Percentiles rank a stretch among this genome's conserved stretches.
phyloP scores from a whole-genome alignment of 2,329 filamentous ascomycete species.

The Cercospora zeae-maydis region DNA sequence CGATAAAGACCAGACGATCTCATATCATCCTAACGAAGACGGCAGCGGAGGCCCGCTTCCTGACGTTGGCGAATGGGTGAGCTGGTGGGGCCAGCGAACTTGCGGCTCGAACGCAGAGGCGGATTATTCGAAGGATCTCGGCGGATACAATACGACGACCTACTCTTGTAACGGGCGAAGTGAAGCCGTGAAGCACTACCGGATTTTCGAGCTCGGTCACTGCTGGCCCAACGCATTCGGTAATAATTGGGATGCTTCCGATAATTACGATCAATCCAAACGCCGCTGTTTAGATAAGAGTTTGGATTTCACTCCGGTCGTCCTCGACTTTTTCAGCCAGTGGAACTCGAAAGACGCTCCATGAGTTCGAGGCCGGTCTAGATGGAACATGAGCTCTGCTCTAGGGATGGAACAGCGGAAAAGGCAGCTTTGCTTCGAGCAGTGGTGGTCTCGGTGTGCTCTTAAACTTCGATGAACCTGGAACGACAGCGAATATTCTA shows the following conservation, averaged over 20 bases:
- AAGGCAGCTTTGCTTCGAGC: not conserved
- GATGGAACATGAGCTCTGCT: not conserved
- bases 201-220: slow-evolving; percentile 39
- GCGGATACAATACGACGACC: slow-evolving; percentile 32
- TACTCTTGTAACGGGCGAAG: slow-evolving; percentile 32
- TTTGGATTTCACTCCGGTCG: slow-evolving; percentile 28
- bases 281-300: slow-evolving; percentile 20
- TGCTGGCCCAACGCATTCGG: slow-evolving; percentile 39
- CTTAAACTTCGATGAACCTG: not conserved
- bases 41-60: slow-evolving; percentile 30
- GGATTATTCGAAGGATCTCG: slow-evolving; percentile 26
- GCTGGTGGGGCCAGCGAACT: slow-evolving; percentile 40
- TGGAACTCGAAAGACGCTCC: slow-evolving; percentile 28
- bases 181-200: slow-evolving; percentile 41
- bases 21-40: slow-evolving; percentile 37
- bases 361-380: not conserved
- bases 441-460: not conserved
- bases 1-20: slow-evolving; percentile 40
- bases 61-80: slow-evolving; percentile 34
- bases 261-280: slow-evolving; percentile 9
- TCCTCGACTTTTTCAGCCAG: slow-evolving; percentile 30
- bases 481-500: not conserved
- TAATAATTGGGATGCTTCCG: slow-evolving; percentile 26
- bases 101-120: slow-evolving; percentile 30
- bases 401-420: not conserved